Base-by-base conservation (phyloP, 257 asterid species). In the Jacaranda mimosifolia region DNA sequence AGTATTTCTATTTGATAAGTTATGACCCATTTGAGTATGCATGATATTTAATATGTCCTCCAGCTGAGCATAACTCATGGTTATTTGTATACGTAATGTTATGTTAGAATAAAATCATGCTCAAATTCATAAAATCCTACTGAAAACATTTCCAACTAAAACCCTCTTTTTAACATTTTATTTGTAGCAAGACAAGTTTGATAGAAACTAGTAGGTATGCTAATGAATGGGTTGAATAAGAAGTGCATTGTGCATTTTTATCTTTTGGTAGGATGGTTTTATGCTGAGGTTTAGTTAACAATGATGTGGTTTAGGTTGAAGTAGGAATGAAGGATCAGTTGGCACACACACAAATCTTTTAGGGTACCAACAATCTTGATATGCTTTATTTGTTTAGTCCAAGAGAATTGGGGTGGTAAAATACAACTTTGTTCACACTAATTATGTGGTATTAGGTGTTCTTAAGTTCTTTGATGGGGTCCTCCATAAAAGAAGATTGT, bases 271-370 rank as follows among this genome's bases (percentile, higher is more conserved):
- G 49, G 62, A 38, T 62, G 42, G 53, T 51, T 35, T 53, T 43
- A 15, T 12, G 76, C 12, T 10, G 48, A 59, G 74, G 77, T 70
- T 83, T 39, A 63, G 76, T 66, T 66, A 60, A 60, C 21, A 68
- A 69, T 72, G 56, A 59, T 63, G 55, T 80, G 81, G 81, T 70
- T 84, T 80, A 73, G 83, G 75, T 80, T 46, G 36, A 63, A 58
- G 76, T 68, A 63, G 76, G 79, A 57, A 17, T 56, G 36, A 46
- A 7, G 82, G 75, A 69, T 74, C 62, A 68, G 86, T 66, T 75
- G 81, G 64, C 35, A 43, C 55, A 15, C 3, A 43, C 17, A 51
- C 39, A 1, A 15, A 38, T 73, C 60, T 66, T 67, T 79, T 73
- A 57, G 14, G 79, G 70, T 63, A 62, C 71, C 75, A 36, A 72